Evolutionary conservation across 345 rosid genomes (phyloP).

Genomic region (Luvunga scandens): DNA sequence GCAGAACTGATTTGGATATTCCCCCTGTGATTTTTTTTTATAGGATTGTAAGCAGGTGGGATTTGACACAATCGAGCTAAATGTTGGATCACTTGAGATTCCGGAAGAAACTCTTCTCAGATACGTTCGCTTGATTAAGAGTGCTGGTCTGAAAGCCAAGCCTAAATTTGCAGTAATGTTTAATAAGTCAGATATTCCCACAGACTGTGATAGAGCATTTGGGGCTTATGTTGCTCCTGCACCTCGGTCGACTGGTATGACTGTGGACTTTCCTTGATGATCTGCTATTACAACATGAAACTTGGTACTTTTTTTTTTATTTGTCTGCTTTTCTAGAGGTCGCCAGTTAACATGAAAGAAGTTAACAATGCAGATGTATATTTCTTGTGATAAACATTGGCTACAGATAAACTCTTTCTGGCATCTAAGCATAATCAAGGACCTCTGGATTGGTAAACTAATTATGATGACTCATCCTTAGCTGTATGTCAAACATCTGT

Average conservation of each 20-base stretch:
- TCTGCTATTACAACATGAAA: neutral
- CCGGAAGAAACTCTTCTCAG: slow-evolving; percentile 86
- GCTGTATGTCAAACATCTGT: neutral
- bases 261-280: neutral
- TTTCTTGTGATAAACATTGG: neutral
- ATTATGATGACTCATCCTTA: neutral
- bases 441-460: neutral
- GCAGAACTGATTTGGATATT: neutral
- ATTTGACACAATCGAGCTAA: slow-evolving; percentile 80
- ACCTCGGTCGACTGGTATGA: slow-evolving; percentile 71
- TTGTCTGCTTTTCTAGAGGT: neutral
- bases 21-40: neutral
- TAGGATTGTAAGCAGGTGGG: slow-evolving; percentile 91
- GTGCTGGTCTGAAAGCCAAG: slow-evolving; percentile 75
- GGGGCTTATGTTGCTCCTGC: slow-evolving; percentile 72
- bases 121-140: slow-evolving; percentile 79
- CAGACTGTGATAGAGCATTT: slow-evolving; percentile 53
- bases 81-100: slow-evolving; percentile 69
- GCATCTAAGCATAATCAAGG: neutral
- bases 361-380: neutral
- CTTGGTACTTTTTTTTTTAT: neutral
- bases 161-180: slow-evolving; percentile 76
- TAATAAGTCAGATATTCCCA: slow-evolving; percentile 74
- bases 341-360: neutral
- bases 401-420: neutral